Evolutionary conservation across 2,329 filamentous ascomycete genomes (phyloP), one percentile per base, ranked within the genome.

Genomic region (Monosporascus ibericus): DNA sequence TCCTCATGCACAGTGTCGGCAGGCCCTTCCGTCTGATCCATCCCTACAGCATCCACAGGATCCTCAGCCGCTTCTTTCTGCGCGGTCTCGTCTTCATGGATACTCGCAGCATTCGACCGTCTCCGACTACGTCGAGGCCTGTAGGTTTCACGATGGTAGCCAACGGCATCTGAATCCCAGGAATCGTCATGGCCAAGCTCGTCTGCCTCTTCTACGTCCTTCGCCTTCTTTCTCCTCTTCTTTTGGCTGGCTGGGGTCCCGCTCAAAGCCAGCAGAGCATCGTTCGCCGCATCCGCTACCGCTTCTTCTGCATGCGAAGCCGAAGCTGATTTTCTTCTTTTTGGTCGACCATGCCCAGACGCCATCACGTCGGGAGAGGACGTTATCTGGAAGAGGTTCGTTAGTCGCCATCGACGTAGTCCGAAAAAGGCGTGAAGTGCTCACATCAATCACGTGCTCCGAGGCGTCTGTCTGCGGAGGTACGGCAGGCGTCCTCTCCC

Each of bases 291-390:
- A 24, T 53, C 25, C 49, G 49, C 24, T 46, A 20, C 9, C 8
- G 52, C 48, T 11, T 48, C 44, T 49, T 55, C 56, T 47, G 40
- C 40, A 25, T 48, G 52, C 7, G 50, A 37, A 30, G 20, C 20
- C 11, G 42, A 49, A 24, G 17, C 42, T 20, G 48, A 24, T 38
- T 17, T 38, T 42, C 11, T 49, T 46, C 39, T 49, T 17, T 49
- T 36, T 20, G 52, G 36, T 6, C 48, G 22, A n/a, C 49, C 48
- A 49, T 57, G 48, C 20, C 25, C 58, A 47, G 56, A 54, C 15
- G 54, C 48, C 44, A 63, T 58, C 5, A 61, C 51, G 53, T 67
- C 63, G 24, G 61, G 65, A 18, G 66, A 68, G 49, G 62, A 65
- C 15, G 55, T 57, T 48, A 66, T 60, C 64, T 67, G 18, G 14